Percentiles rank a stretch among this genome's conserved stretches.
Conservation (phyloP, 768 basidiomycete genomes). For the Solioccasus polychromus region DNA sequence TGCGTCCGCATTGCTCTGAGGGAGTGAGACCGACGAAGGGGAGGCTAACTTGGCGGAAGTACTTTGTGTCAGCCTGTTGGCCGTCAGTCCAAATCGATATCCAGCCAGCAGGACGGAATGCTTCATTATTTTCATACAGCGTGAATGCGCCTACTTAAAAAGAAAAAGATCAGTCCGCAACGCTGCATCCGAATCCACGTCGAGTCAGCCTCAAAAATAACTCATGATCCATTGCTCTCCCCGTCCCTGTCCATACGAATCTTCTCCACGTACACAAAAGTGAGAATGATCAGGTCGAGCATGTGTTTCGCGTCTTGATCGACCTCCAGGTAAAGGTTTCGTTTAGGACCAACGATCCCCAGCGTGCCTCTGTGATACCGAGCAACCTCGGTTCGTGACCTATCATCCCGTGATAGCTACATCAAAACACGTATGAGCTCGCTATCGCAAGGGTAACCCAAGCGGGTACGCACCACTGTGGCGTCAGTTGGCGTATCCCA, state of each 20-base stretch:
- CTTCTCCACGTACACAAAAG: slow-evolving; percentile 34
- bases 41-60: no score
- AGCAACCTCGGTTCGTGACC: slow-evolving; percentile 12
- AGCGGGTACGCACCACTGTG: slow-evolving; percentile 14
- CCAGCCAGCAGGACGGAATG: no score
- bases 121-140: slow-evolving; percentile 3
- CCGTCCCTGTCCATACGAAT: slow-evolving; percentile 25
- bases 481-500: slow-evolving; percentile 26
- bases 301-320: slow-evolving; percentile 20
- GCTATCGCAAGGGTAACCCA: no score
- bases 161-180: slow-evolving; percentile 2
- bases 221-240: neutral
- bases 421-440: neutral
- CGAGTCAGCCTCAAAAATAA: slow-evolving; percentile 1
- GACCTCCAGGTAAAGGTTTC: slow-evolving; percentile 19
- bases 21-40: neutral
- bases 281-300: slow-evolving; percentile 27
- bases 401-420: slow-evolving; percentile 22
- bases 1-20: slow-evolving; percentile 15
- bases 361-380: slow-evolving; percentile 18
- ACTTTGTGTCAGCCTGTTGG: no score
- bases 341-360: slow-evolving; percentile 19
- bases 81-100: no score
- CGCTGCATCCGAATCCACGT: neutral
- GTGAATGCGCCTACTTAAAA: slow-evolving; percentile 10